These are phyloP conservation scores for Emmonsiellopsis sp. DNA, from an alignment of 2,329 filamentous ascomycete species.

Conservation along the genomic window DNA sequence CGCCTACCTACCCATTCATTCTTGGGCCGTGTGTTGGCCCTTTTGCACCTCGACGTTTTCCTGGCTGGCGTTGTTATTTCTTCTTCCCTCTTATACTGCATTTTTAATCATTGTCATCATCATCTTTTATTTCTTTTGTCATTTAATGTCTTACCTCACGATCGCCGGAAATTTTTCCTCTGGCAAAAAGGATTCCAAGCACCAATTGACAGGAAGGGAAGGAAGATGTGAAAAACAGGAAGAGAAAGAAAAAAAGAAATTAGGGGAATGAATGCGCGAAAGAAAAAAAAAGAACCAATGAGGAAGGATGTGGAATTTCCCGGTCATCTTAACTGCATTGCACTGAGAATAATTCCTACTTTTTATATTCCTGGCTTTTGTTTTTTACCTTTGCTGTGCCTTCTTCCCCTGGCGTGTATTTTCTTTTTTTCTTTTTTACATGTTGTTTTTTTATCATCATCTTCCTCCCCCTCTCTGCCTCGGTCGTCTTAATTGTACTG, in stretches of 20 bases:
- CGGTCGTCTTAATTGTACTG: conserved; percentile 15
- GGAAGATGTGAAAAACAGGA: too few species aligned
- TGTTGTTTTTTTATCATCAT: background rate
- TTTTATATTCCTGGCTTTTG: background rate
- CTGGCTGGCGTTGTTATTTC: background rate
- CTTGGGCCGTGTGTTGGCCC: conserved; percentile 5
- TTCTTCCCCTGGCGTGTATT: conserved; percentile 21
- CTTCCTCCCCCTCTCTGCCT: conserved; percentile 2
- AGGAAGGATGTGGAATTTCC: conserved; percentile 5
- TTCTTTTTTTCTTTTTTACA: background rate
- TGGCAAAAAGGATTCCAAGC: background rate
- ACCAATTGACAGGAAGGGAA: background rate
- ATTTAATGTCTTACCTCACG: conserved; percentile 2
- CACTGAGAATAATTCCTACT: conserved; percentile 15
- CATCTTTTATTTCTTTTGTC: conserved; percentile 7
- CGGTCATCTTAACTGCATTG: conserved; percentile 30
- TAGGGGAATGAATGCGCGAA: conserved; percentile 18
- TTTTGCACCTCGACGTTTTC: conserved; percentile 1
- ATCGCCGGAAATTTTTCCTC: background rate
- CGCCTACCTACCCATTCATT: background rate
- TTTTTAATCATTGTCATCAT: conserved; percentile 7
- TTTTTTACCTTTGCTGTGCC: conserved; percentile 9
- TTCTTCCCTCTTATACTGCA: conserved; percentile 1
- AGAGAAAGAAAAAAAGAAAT: background rate
- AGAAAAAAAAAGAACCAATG: conserved; percentile 16